These are phyloP conservation scores for Oryza coarctata DNA, from an alignment of 176 grass and related monocot species.

Conservation along the genomic window DNA sequence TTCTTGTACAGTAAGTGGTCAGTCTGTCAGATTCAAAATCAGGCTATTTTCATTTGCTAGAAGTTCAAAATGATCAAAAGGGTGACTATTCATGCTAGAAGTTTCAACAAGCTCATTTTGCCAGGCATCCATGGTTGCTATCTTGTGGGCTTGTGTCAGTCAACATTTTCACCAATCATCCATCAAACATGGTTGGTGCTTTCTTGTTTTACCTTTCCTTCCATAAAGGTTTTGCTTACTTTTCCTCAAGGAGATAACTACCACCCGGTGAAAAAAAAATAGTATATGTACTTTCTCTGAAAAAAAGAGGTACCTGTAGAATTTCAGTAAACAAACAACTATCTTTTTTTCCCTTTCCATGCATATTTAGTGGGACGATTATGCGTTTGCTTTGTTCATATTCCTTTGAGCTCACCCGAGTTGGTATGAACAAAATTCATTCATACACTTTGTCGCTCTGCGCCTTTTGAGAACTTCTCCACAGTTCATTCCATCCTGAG, in stretches of 20 bases:
- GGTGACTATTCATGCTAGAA: background rate
- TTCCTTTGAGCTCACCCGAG: background rate
- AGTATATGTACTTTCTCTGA: too few species aligned
- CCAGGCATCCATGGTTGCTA: background rate
- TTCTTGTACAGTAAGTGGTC: background rate
- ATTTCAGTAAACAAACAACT: background rate
- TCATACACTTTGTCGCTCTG: background rate
- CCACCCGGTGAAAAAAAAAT: background rate
- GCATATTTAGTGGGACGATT: background rate
- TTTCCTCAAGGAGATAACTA: background rate
- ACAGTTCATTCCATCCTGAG: background rate
- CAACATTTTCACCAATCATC: conserved; percentile 35
- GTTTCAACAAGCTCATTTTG: conserved; percentile 5
- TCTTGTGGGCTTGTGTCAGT: background rate
- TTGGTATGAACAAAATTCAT: conserved; percentile 8
- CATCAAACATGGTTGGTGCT: conserved; percentile 35
- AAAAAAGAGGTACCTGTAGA: background rate
- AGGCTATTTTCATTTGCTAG: background rate
- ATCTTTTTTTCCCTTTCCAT: background rate
- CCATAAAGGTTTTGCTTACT: background rate
- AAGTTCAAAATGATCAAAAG: background rate
- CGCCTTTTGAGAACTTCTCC: background rate
- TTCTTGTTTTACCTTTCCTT: background rate
- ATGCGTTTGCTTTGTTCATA: background rate
- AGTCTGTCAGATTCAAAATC: background rate